Evolutionary conservation across 805 yeast species (phyloP).

Genomic region (Pichia rugopelliculosa): DNA sequence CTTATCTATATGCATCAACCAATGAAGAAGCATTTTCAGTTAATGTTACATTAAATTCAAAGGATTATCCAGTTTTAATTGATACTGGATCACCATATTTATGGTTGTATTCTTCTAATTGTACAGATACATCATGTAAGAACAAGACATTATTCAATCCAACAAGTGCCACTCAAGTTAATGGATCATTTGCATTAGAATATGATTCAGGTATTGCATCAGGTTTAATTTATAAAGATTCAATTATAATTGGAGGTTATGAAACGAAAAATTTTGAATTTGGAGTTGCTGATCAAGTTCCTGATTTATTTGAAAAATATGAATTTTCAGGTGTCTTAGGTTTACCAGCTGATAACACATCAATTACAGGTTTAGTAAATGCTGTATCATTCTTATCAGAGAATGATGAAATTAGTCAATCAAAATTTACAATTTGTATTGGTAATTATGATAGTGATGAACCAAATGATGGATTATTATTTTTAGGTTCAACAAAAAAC

Average conservation of each 20-base stretch:
- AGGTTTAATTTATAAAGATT: constrained; percentile 39
- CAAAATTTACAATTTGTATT: constrained; percentile 40
- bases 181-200: constrained; percentile 36
- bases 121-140: constrained; percentile 39
- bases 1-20: constrained; percentile 21
- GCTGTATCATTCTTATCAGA: constrained; percentile 33
- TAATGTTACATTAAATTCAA: constrained; percentile 33
- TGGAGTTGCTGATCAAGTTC: constrained; percentile 49
- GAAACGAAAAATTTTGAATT: constrained; percentile 35
- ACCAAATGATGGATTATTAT: constrained; percentile 34
- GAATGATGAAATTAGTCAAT: constrained; percentile 28
- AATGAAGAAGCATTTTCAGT: constrained; percentile 31
- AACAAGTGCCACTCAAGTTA: constrained; percentile 12
- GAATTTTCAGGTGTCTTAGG: constrained; percentile 57
- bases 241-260: constrained; percentile 30
- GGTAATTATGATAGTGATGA: constrained; percentile 26
- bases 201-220: constrained; percentile 48
- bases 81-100: constrained; percentile 62
- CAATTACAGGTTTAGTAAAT: constrained; percentile 30
- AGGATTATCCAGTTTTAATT: constrained; percentile 43
- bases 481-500: constrained; percentile 34
- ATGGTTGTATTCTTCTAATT: constrained; percentile 53
- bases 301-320: constrained; percentile 44
- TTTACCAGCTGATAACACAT: constrained; percentile 39
- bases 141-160: constrained; percentile 27